Base-by-base conservation (phyloP, 305 asterid genomes). In the Plantago lanceolata region DNA sequence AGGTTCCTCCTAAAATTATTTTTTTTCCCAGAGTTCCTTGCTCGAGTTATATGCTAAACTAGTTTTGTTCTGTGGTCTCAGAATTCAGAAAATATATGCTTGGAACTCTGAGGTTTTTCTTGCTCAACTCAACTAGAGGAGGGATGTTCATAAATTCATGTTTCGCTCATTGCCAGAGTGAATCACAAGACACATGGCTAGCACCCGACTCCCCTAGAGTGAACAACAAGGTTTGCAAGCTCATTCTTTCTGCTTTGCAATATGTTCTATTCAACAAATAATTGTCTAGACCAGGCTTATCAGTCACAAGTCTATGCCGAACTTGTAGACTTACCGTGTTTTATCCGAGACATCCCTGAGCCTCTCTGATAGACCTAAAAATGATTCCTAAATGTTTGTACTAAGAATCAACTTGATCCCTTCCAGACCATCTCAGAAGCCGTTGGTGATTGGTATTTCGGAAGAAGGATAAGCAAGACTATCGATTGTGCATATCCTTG, bases 391-490 rank as follows among this genome's bases (percentile, higher is more conserved):
- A 28, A 43, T 31, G 55, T 26, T 44, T 54, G 18, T 4, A 6
- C 43, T 54, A 11, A 13, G 0, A 48, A 44, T 6, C 18, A 9
- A 59, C 33, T 55, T 31, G 13, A 43, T 26, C 43, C 21, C 61
- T 64, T 53, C 14, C 85, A 88, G 98, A 82, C 88, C 33, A 84
- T 92, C 57, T 81, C 98, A 16, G 79, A 79, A 74, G 96, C 98
- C 15, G 91, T 92, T 19, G 98, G 98, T 1, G 95, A 89, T 69
- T 92, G 98, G 98, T 92, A 89, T 74, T 92, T 87, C n/a, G 79
- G 86, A 48, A 84, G 94, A 79, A 64, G 63, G 13, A 59, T 56
- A 51, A 81, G 85, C 81, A 91, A 86, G 82, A 79, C 67, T 79
- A 81, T 86, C 40, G 98, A 86, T 69, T 85, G 96, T 73, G 78